Evolutionary conservation across 805 yeast species (phyloP), one percentile per base, ranked within the genome.

Genomic region (Soucietia sequanensis): DNA sequence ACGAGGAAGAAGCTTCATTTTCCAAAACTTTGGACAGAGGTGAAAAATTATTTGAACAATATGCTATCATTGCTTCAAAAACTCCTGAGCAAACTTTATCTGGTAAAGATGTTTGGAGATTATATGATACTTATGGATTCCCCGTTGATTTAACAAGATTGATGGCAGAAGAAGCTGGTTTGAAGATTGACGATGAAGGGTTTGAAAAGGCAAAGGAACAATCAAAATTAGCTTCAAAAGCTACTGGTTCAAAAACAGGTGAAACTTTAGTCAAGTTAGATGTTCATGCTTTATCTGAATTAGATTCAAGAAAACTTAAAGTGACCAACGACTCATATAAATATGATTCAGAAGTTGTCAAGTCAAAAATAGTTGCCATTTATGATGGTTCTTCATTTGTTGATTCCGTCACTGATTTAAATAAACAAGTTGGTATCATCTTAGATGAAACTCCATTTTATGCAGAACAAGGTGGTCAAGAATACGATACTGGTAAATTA

Each of bases 401-500:
- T 33, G 66, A 73, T 29, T 47, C 69, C 7, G 62, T 73, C 21
- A 29, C 47, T 13, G 70, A 65, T 23, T 58, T 68, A 18, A 56
- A 49, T 21, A 47, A 53, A 34, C 88, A 85, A 58, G 65, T 74
- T 47, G 99, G 99, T 60, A 64, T 93, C 34, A 60, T 93, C 32
- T 72, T 93, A 40, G 95, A 93, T 59, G 84, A 79, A 61, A 87
- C 98, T 17, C 93, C 95, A 60, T 88, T 93, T 66, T 93, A 93
- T 57, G 98, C 99, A 33, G 99, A 93, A 70, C 95, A 87, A 66
- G 99, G 99, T 79, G 99, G 99, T 56, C 99, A 93, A 73, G 97
- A 89, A 64, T 84, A 75, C 56, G 99, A 93, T 60, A 84, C 95
- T 27, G 99, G 99, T 65, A 84, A 78, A 62, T 74, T 93, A 46